phyloP scores from a whole-genome alignment of 2,329 filamentous ascomycete species.

The Apiospora koreana region DNA sequence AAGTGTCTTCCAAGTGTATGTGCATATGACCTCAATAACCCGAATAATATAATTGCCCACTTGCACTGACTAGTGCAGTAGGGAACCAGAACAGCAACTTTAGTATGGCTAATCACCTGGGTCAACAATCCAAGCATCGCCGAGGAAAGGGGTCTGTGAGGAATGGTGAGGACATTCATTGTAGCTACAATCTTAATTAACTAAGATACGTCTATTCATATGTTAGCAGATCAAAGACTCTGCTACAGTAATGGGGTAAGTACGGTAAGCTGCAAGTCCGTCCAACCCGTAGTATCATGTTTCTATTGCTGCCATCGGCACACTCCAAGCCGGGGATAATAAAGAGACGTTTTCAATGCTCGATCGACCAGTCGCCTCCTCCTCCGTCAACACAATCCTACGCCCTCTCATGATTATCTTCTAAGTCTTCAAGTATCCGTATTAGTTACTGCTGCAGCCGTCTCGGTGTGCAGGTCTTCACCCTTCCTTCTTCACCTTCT shows the following conservation, averaged over 20 bases:
- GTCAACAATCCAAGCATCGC: too few relatives aligned
- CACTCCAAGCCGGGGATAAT: neutral
- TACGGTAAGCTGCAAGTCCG: neutral
- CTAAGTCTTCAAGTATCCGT: neutral
- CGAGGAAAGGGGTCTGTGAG: too few relatives aligned
- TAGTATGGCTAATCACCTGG: too few relatives aligned
- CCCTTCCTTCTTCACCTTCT: neutral
- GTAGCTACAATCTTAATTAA: neutral
- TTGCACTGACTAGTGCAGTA: too few relatives aligned
- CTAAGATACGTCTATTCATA: neutral
- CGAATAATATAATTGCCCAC: too few relatives aligned
- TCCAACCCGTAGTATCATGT: neutral
- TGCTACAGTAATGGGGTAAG: neutral
- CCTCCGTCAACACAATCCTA: neutral
- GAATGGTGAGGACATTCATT: neutral
- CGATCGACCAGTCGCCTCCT: neutral
- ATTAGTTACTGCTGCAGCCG: neutral
- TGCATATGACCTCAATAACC: too few relatives aligned
- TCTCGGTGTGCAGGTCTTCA: neutral
- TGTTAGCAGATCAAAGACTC: neutral
- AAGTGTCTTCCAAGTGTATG: too few relatives aligned
- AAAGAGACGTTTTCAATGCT: neutral
- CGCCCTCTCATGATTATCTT: neutral
- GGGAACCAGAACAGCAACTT: too few relatives aligned
- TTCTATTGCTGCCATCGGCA: neutral